phyloP scores from a whole-genome alignment of 768 basidiomycete species.

The Hygrocybe coccinea region DNA sequence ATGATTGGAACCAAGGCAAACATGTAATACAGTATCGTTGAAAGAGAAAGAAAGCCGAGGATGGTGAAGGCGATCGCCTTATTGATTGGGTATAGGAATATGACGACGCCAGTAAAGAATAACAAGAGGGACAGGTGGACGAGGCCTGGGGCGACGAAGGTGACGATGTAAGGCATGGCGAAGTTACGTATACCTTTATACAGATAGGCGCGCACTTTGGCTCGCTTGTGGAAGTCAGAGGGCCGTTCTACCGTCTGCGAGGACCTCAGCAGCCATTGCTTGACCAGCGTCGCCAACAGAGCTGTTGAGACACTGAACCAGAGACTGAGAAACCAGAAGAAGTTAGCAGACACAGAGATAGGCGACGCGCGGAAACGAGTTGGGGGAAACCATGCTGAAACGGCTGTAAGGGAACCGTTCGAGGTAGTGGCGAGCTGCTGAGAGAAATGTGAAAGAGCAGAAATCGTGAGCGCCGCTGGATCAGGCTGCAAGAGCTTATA shows the following conservation, averaged over 20 bases:
- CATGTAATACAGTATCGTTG: neutral
- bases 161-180: too few relatives aligned
- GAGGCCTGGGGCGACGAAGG: too few relatives aligned
- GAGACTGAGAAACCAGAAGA: conserved; percentile 45
- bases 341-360: neutral
- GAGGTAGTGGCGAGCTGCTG: conserved; percentile 27
- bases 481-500: conserved; percentile 28
- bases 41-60: neutral
- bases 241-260: conserved; percentile 30
- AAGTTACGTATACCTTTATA: too few relatives aligned
- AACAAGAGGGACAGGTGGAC: conserved; percentile 47
- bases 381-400: too few relatives aligned
- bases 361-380: too few relatives aligned
- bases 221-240: conserved; percentile 35
- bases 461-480: conserved; percentile 21
- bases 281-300: conserved; percentile 42
- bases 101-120: conserved; percentile 46
- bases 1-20: neutral
- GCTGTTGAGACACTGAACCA: conserved; percentile 38
- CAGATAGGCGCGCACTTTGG: conserved; percentile 39
- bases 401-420: too few relatives aligned
- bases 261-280: conserved; percentile 46
- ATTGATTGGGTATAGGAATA: conserved; percentile 41
- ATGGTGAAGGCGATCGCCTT: conserved; percentile 18
- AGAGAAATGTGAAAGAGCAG: conserved; percentile 30